phyloP scores from a whole-genome alignment of 345 rosid species.

The Linum usitatissimum region DNA sequence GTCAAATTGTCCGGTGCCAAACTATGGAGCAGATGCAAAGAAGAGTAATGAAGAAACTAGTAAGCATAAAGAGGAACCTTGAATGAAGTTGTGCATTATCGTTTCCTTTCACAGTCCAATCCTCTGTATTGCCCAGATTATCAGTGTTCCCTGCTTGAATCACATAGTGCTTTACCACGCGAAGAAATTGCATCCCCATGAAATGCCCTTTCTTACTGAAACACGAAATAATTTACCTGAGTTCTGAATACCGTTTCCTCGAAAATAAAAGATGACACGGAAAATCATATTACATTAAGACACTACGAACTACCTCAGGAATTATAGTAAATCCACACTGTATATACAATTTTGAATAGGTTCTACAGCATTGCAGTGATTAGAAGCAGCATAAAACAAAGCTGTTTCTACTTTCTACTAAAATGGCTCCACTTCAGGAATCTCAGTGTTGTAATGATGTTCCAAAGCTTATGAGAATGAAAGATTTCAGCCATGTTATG shows the following conservation, averaged over 20 bases:
- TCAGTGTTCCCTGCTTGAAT: slow-evolving; percentile 70
- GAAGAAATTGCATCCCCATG: slow-evolving; percentile 74
- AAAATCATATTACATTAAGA: background rate
- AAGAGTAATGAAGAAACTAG: background rate
- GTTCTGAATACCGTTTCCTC: background rate
- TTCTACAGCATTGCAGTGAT: background rate
- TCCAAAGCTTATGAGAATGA: background rate
- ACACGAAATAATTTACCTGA: slow-evolving; percentile 12
- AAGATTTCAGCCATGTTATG: background rate
- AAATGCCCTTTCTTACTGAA: slow-evolving; percentile 76
- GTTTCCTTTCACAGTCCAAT: slow-evolving; percentile 76
- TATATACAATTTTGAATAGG: no score
- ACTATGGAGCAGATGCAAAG: background rate
- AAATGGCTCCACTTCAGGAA: background rate
- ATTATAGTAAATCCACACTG: no score
- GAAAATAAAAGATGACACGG: background rate
- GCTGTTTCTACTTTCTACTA: background rate
- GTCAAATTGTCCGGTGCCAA: background rate
- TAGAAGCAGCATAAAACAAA: background rate
- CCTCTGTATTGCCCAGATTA: slow-evolving; percentile 49
- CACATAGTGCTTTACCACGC: slow-evolving; percentile 71
- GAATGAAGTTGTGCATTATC: slow-evolving; percentile 51
- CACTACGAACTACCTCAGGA: background rate
- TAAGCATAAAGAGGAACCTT: slow-evolving; percentile 26
- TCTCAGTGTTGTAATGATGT: background rate